A percentile compares a stretch with the other conserved stretches of the same genome.
Conservation (phyloP, 2,329 filamentous ascomycete species). For the Anisogramma anomala region DNA sequence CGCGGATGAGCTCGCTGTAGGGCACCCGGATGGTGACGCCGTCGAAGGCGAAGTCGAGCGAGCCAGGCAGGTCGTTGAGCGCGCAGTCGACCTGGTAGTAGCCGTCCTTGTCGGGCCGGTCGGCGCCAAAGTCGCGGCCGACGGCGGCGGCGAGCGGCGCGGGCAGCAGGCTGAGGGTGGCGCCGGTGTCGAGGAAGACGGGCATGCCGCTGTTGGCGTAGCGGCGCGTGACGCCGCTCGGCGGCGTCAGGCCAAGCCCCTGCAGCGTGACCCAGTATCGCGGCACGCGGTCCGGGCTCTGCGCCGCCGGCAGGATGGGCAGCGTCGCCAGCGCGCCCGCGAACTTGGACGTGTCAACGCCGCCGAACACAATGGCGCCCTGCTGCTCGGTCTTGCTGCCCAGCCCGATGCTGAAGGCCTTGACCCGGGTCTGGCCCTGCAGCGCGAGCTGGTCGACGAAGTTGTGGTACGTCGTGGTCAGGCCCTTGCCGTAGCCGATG, state of each 20-base stretch:
- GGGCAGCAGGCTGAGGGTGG: conserved; percentile 57
- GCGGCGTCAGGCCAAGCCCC: conserved; percentile 31
- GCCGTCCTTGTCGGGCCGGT: conserved; percentile 27
- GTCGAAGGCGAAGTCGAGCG: conserved; percentile 37
- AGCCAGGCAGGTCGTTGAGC: conserved; percentile 29
- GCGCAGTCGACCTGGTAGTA: conserved; percentile 37
- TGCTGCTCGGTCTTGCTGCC: conserved; percentile 48
- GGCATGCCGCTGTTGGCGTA: conserved; percentile 32
- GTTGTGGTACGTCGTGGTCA: conserved; percentile 37
- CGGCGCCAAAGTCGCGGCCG: conserved; percentile 34
- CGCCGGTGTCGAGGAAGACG: conserved; percentile 61
- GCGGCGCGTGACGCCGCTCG: conserved; percentile 22
- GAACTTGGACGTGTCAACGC: conserved; percentile 55
- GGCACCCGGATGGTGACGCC: conserved; percentile 37
- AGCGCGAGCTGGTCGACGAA: conserved; percentile 38
- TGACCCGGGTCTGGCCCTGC: conserved; percentile 44
- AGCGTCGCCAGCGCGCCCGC: conserved; percentile 45
- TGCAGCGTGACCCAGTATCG: conserved; percentile 42
- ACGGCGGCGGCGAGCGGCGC: conserved; percentile 39
- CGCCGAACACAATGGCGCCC: conserved; percentile 57
- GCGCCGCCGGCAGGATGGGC: conserved; percentile 44
- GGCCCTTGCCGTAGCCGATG: conserved; percentile 52
- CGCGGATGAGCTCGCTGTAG: conserved; percentile 36
- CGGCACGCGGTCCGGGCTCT: conserved; percentile 43
- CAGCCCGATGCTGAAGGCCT: conserved; percentile 54